Evolutionary conservation across 805 yeast genomes (phyloP), one percentile per base, ranked within the genome.

Genomic region (Nakazawaea holstii): DNA sequence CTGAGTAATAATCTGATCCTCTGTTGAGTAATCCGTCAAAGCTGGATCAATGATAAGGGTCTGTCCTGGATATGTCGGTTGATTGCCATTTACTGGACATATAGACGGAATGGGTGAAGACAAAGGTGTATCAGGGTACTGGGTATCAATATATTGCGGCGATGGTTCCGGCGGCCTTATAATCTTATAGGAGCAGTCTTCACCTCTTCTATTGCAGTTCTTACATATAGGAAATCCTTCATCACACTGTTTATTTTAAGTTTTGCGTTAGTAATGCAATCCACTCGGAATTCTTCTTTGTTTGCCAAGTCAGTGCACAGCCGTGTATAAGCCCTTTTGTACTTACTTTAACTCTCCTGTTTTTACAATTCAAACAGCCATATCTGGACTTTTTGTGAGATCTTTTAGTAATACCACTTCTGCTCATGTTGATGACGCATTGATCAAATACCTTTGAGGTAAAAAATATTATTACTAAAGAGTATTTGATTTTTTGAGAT

Each of bases 331-430:
- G 43, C 20, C 13, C 6, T 14, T 6, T n/a, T 11, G 3, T 29
- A 40, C 49, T 8, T 30, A 46, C 49, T 31, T 46, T 46, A 10
- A 46, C 49, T 27, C 40, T 46, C 30, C 45, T 33, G 14, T 39
- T 40, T 27, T 40, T 40, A 26, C 49, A 46, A 30, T 35, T 35
- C 15, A 32, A 20, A 31, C 49, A 46, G 7, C 49, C 49, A 17
- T 28, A 40, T 24, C 26, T 46, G 26, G 48, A 45, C 37, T 45
- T 45, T n/a, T 15, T 33, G 17, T 29, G 35, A 8, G 35, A 17
- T n/a, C 39, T 35, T 41, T 46, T 46, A n/a, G 46, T 31, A n/a
- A 29, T 14, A 30, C 14, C 35, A 31, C 14, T n/a, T 31, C 14
- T 13, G 5, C 13, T n/a, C 35, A n/a, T 31, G 4, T n/a, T 31